Evolutionary conservation across 2,329 filamentous ascomycete species (phyloP), one percentile per base, ranked within the genome.

Genomic region (Uncinocarpus reesii): DNA sequence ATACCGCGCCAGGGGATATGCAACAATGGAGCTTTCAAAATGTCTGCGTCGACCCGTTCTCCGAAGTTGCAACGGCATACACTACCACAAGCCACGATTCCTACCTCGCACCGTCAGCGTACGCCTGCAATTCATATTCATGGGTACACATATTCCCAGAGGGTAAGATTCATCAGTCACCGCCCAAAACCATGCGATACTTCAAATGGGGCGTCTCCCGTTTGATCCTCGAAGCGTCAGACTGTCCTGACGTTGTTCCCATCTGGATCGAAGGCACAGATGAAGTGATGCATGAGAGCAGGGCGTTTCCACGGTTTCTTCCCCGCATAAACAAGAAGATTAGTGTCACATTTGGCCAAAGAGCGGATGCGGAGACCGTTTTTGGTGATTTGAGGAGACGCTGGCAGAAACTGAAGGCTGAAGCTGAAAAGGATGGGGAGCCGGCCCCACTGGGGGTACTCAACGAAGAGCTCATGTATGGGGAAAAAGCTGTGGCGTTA

Each of bases 71-170:
- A 11, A 63, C 64, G 4, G 66, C 65, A 13, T 70, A 66, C 37
- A 67, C 65, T 1, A 65, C 64, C 6, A 62, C 63, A 18, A 63
- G 62, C 2, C 57, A 65, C 16, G 68, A 69, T 51, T 61, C 68
- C 0, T 84, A 86, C 62, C 71, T 76, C 0, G 77, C 86, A 0
- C 87, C 88, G 1, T 81, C 86, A 1, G 77, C 80, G 41, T 89
- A 84, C 62, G 65, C 78, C 1, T 75, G 69, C 54, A 81, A 87
- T 58, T 79, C 79, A 38, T 77, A 85, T 64, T 79, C 80, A 37
- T 98, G 92, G 92, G 73, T 98, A 3, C 92, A 98, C 65, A 83
- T 96, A 47, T 96, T 96, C 65, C 92, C 92, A 10, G 92, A 98
- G 68, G 92, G 88, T 41, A 87, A 85, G 65, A 87, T 95, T 38